Conservation (phyloP, 2,329 filamentous ascomycete species). For the Colletotrichum sublineola region DNA sequence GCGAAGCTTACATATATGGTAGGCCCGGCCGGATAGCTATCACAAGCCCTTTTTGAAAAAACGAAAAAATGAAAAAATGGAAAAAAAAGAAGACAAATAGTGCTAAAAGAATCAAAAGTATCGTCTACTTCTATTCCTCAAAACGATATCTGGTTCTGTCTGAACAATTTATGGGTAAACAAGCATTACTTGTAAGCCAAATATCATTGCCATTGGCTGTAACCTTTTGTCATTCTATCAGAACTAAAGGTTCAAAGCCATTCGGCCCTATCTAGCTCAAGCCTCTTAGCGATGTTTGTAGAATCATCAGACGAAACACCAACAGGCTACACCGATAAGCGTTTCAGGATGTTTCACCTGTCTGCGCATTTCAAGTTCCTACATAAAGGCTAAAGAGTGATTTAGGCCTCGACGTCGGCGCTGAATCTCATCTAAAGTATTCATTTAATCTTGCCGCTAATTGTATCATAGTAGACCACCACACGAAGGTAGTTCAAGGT, state of each 20-base stretch:
- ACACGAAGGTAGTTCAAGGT: too few species aligned
- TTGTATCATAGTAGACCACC: too few species aligned
- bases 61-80: accelerated
- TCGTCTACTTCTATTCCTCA: not conserved
- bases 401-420: not conserved
- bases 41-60: not conserved
- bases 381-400: slow-evolving; percentile 1
- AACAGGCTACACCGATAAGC: not conserved
- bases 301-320: slow-evolving; percentile 33
- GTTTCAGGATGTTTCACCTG: slow-evolving; percentile 37
- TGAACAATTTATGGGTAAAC: not conserved
- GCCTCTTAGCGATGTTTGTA: not conserved
- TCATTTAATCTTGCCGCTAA: not conserved
- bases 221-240: not conserved
- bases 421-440: not conserved
- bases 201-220: not conserved
- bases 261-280: not conserved
- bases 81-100: too few species aligned
- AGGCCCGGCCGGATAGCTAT: not conserved
- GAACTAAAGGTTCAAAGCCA: not conserved
- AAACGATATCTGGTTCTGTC: not conserved
- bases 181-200: not conserved
- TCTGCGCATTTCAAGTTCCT: not conserved
- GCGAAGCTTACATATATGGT: too few species aligned
- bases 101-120: not conserved